Percentiles rank a stretch among this genome's conserved stretches.
phyloP scores from a whole-genome alignment of 306 rosid genomes.

The Sindora glabra region DNA sequence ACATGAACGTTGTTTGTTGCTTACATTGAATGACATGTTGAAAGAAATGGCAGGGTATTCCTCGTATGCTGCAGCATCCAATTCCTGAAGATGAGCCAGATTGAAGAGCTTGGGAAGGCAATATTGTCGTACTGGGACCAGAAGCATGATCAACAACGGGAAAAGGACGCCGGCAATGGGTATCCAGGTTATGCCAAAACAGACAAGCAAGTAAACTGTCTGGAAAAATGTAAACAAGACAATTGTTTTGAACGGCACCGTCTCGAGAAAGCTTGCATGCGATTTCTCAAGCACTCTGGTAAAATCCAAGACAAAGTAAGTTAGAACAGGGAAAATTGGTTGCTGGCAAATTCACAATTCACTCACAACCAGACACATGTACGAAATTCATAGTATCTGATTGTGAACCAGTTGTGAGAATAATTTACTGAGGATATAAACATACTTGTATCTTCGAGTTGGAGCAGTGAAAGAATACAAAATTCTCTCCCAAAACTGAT shows the following conservation, averaged over 20 bases:
- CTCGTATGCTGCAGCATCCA: conserved; percentile 71
- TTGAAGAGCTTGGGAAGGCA: conserved; percentile 60
- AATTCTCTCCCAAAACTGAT: conserved; percentile 95
- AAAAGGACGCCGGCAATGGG: conserved; percentile 94
- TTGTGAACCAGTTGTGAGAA: no score
- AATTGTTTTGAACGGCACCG: conserved; percentile 82
- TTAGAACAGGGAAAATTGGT: no score
- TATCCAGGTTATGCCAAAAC: conserved; percentile 94
- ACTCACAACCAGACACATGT: no score
- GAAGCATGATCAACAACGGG: conserved; percentile 93
- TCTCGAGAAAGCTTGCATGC: conserved; percentile 78
- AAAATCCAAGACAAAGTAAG: conserved; percentile 6
- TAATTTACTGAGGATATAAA: conserved; percentile 6
- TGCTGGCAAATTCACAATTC: background rate
- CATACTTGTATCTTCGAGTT: conserved; percentile 88
- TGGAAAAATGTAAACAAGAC: conserved; percentile 78
- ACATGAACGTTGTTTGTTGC: background rate
- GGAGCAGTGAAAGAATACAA: conserved; percentile 89
- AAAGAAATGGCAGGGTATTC: conserved; percentile 70
- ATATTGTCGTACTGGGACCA: conserved; percentile 85
- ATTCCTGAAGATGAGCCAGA: conserved; percentile 57
- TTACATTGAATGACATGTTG: conserved; percentile 63
- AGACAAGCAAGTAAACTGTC: conserved; percentile 72
- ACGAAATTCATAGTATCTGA: no score
- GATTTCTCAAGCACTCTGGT: conserved; percentile 68